Conservation (phyloP, 805 yeast genomes). For the Candida coleopterorum region DNA sequence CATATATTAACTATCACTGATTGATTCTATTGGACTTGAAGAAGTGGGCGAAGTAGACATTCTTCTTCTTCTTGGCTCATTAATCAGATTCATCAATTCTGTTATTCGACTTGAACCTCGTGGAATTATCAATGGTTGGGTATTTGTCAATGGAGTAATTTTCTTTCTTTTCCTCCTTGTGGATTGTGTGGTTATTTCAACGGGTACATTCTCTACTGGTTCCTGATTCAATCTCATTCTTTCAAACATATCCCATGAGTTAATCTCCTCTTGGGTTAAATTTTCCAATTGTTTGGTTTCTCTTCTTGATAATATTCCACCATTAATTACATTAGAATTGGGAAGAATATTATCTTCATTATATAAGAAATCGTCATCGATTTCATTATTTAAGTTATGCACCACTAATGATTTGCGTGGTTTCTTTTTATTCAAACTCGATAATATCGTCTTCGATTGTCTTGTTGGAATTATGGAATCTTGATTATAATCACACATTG, state of each 20-base stretch:
- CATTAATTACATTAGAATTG: slow-evolving; percentile 22
- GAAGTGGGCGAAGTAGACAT: no score
- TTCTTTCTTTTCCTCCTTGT: slow-evolving; percentile 14
- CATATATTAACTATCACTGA: slow-evolving; percentile 35
- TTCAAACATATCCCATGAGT: slow-evolving; percentile 25
- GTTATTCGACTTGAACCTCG: background rate
- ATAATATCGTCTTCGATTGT: background rate
- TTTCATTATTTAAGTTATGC: slow-evolving; percentile 25
- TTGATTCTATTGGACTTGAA: no score
- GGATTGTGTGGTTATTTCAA: background rate
- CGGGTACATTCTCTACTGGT: background rate
- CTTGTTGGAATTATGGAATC: slow-evolving; percentile 14
- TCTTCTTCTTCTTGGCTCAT: background rate
- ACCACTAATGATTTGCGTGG: slow-evolving; percentile 16
- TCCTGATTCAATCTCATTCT: background rate
- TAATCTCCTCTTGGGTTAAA: slow-evolving; percentile 30
- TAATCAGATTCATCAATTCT: background rate
- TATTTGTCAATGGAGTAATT: slow-evolving; percentile 3
- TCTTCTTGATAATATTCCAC: slow-evolving; percentile 33
- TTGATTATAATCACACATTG: slow-evolving; percentile 44
- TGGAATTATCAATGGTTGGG: background rate
- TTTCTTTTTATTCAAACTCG: background rate
- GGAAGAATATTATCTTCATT: slow-evolving; percentile 9
- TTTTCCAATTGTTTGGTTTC: slow-evolving; percentile 26
- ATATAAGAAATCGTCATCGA: slow-evolving; percentile 28